These are phyloP conservation scores for Phaeotremella fagi DNA, from an alignment of 768 basidiomycete species.

Conservation along the genomic window DNA sequence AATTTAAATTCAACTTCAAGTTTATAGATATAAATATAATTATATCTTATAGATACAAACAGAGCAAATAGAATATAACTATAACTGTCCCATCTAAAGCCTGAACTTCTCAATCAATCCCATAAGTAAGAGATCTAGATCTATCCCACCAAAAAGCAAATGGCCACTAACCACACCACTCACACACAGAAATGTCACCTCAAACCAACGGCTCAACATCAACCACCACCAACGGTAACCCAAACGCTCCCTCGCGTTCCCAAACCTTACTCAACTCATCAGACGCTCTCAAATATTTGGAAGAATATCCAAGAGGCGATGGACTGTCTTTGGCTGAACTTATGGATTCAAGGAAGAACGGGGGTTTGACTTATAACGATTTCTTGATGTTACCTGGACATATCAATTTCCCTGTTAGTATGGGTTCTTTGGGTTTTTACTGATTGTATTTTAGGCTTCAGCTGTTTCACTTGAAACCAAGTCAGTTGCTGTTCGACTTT, in stretches of 20 bases:
- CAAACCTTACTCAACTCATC: constrained; percentile 59
- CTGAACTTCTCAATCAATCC: too few relatives aligned
- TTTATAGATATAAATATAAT: too few relatives aligned
- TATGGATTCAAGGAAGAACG: constrained; percentile 65
- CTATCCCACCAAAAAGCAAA: too few relatives aligned
- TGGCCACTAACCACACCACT: too few relatives aligned
- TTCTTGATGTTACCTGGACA: constrained; percentile 91
- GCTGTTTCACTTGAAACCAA: constrained; percentile 74
- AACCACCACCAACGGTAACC: constrained; percentile 8
- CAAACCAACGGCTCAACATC: constrained; percentile 14
- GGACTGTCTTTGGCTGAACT: constrained; percentile 79
- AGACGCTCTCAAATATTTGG: constrained; percentile 69
- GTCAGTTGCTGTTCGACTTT: constrained; percentile 17
- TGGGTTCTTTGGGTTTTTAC: neutral
- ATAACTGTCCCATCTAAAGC: too few relatives aligned
- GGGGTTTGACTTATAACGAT: constrained; percentile 95
- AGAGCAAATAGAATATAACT: too few relatives aligned
- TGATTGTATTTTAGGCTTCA: constrained; percentile 11
- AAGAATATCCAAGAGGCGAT: constrained; percentile 65
- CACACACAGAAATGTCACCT: constrained; percentile 20
- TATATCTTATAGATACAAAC: too few relatives aligned
- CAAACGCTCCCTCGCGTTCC: constrained; percentile 22
- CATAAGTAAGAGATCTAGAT: too few relatives aligned
- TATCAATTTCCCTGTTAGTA: constrained; percentile 80
- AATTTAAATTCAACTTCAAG: too few relatives aligned